Percentiles rank a stretch among this genome's conserved stretches.
These are phyloP conservation scores for Bombardia bombarda DNA, from an alignment of 495 filamentous ascomycete species.

Conservation along the genomic window DNA sequence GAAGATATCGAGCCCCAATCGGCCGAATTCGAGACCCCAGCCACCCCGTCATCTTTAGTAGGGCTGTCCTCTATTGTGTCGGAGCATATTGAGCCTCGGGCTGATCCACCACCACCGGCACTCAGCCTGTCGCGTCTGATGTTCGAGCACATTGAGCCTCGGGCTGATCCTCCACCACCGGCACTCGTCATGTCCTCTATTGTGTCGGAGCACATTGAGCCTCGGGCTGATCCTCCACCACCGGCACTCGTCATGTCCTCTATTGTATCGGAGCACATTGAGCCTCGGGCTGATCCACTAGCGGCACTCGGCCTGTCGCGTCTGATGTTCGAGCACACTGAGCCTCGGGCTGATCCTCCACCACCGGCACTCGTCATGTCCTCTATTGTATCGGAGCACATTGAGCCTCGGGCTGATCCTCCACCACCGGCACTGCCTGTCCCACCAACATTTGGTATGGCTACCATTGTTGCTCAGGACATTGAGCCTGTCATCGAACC, in stretches of 20 bases:
- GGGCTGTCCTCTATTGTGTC: conserved; percentile 12
- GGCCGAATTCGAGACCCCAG: conserved; percentile 8
- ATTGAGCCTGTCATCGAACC: conserved; percentile 15
- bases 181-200: conserved; percentile 15
- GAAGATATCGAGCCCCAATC: conserved; percentile 24
- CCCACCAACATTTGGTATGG: conserved; percentile 17
- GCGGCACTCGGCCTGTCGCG: conserved; percentile 14
- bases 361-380: conserved; percentile 16
- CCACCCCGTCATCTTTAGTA: conserved; percentile 7
- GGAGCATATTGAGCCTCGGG: conserved; percentile 23
- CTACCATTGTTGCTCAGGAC: conserved; percentile 18
- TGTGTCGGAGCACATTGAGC: conserved; percentile 18
- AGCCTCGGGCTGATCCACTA: conserved; percentile 14
- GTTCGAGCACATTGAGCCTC: conserved; percentile 21
- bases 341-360: conserved; percentile 15
- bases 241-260: conserved; percentile 16
- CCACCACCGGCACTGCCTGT: conserved; percentile 12
- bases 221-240: conserved; percentile 11
- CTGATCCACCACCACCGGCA: conserved; percentile 7
- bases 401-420: conserved; percentile 17
- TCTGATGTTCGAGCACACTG: conserved; percentile 15
- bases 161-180: conserved; percentile 9
- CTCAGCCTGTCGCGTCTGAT: conserved; percentile 18
- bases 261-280: conserved; percentile 19
- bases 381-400: conserved; percentile 16